Base-by-base conservation (phyloP, 164 flowering plant species). In the Liquidambar formosana region DNA sequence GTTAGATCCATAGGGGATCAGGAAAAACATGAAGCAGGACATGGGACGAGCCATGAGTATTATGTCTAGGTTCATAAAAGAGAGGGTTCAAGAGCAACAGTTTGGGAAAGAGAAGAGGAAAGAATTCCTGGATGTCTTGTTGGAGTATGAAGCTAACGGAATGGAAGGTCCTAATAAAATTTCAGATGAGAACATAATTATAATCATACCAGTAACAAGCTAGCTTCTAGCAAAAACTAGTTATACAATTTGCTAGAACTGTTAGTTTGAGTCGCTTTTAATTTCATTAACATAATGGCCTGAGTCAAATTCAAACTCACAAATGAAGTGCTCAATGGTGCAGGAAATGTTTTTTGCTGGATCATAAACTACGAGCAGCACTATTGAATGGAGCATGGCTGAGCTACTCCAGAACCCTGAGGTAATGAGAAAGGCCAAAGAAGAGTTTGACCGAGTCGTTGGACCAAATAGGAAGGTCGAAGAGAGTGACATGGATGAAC, bases 381-480 rank as follows among this genome's bases (percentile, higher is more conserved):
- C 72, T 0, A 65, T 70, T 12, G 80, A 71, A 68, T 77, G 80
- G 80, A 70, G 75, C 0, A 58, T 77, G 64, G 49, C 77, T 23
- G 80, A 77, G 53, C 68, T 77, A 52, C 60, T 77, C 11, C 64
- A 64, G 23, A 57, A 33, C 26, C 72, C 80, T 14, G 25, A 43
- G n/a, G 3, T 19, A 2, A 71, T 77, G 73, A 67, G 12, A 23
- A 67, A 62, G 48, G 72, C 26, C 6, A 61, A 63, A n/a, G 56
- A 56, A 10, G 80, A 78, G 70, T 70, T 74, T n/a, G 27, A 49
- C 15, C 63, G 59, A 26, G 70, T 78, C 16, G 59, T 78, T 18
- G 69, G 70, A 44, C 18, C 57, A 22, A 59, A 60, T n/a, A 65
- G 72, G 8, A 74, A 67, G 41, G 61, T 71, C 57, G 72, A 77